These are phyloP conservation scores for Gossypium gossypioides DNA, from an alignment of 441 rosid genomes.

Conservation along the genomic window DNA sequence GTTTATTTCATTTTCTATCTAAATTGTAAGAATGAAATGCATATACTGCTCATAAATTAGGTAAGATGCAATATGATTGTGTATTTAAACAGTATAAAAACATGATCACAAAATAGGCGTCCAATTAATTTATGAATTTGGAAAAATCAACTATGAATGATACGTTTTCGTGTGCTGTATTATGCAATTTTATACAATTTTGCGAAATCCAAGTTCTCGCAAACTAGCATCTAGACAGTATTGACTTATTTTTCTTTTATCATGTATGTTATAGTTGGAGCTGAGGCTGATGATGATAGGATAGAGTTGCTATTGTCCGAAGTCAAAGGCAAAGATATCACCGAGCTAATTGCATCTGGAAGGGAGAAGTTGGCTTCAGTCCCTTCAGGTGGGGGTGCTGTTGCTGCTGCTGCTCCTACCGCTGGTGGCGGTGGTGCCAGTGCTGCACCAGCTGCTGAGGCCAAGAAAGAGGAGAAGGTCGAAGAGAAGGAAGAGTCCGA, in stretches of 20 bases:
- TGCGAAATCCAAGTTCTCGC: not conserved
- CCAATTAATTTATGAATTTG: not conserved
- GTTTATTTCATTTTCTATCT: not conserved
- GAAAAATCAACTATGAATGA: not conserved
- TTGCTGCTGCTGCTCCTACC: constrained; percentile 31
- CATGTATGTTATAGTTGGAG: constrained; percentile 49
- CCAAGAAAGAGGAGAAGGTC: constrained; percentile 71
- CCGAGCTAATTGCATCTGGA: constrained; percentile 67
- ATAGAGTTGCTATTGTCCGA: constrained; percentile 51
- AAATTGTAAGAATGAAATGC: not conserved
- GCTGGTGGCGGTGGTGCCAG: constrained; percentile 28
- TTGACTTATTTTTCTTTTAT: not conserved
- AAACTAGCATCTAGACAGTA: not conserved
- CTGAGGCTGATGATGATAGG: constrained; percentile 60
- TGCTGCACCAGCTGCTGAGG: constrained; percentile 42
- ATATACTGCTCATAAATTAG: not conserved
- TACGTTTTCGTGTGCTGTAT: not conserved
- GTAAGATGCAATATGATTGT: not conserved
- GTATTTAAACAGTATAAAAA: not conserved
- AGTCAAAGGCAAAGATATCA: constrained; percentile 58
- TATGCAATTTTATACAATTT: not conserved
- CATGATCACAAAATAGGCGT: not conserved
- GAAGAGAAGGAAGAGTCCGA: constrained; percentile 80
- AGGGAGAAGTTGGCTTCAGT: constrained; percentile 82
- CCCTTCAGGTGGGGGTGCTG: constrained; percentile 75